Percentiles rank a stretch among this genome's conserved stretches.
These are phyloP conservation scores for Casuarina equisetifolia DNA, from an alignment of 306 rosid species.

Conservation along the genomic window DNA sequence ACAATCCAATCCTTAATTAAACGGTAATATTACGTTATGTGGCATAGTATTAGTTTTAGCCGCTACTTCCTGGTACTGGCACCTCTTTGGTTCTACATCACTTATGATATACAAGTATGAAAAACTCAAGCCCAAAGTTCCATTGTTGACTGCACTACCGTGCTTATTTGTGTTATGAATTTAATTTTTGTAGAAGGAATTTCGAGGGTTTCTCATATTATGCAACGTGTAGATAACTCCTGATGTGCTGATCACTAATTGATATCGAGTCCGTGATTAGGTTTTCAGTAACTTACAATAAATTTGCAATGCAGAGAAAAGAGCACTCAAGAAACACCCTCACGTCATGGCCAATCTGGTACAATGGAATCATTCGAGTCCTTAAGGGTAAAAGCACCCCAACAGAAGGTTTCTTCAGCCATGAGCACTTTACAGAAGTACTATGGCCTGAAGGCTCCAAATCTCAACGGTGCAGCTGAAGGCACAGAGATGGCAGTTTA, in stretches of 20 bases:
- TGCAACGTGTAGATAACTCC: neutral
- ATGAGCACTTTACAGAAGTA: constrained; percentile 68
- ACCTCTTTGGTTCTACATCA: neutral
- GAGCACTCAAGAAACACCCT: constrained; percentile 30
- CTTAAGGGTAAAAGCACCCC: constrained; percentile 49
- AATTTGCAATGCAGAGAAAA: constrained; percentile 42
- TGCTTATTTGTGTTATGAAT: neutral
- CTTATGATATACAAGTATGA: neutral
- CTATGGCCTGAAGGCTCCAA: constrained; percentile 56
- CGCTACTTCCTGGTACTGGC: neutral
- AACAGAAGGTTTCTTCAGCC: constrained; percentile 47
- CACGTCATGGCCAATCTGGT: constrained; percentile 43
- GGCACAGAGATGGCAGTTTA: constrained; percentile 66
- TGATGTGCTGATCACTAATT: neutral
- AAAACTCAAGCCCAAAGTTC: neutral
- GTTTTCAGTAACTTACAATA: constrained; percentile 18
- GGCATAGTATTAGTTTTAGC: neutral
- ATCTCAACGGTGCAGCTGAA: constrained; percentile 27
- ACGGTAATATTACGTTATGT: neutral
- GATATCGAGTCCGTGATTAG: constrained; percentile 11
- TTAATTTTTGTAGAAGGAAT: neutral
- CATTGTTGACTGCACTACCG: neutral
- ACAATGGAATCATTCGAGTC: constrained; percentile 45
- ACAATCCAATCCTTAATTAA: neutral
- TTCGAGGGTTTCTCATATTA: neutral